phyloP scores from a whole-genome alignment of 2,329 filamentous ascomycete species.

The Anthostomella pinea region DNA sequence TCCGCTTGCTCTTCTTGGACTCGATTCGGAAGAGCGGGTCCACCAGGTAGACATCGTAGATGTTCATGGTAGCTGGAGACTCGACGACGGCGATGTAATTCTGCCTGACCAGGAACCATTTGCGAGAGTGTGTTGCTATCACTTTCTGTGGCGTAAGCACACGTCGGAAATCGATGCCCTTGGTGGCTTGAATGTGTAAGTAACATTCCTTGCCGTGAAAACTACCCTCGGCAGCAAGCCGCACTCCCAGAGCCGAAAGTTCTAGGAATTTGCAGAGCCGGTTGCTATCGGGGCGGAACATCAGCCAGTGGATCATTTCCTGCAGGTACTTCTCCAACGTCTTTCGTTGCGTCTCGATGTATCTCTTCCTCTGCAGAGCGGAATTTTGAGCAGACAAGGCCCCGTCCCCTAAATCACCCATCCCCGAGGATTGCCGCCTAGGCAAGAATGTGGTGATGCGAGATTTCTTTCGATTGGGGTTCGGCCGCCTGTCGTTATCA shows the following conservation, averaged over 20 bases:
- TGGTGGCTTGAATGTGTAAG: slow-evolving; percentile 85
- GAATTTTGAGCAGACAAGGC: slow-evolving; percentile 44
- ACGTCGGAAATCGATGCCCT: slow-evolving; percentile 81
- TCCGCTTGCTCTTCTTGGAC: slow-evolving; percentile 62
- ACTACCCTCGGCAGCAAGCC: slow-evolving; percentile 89
- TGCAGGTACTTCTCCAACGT: slow-evolving; percentile 88
- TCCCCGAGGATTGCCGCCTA: slow-evolving; percentile 50
- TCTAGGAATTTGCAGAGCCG: slow-evolving; percentile 94
- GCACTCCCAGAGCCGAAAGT: slow-evolving; percentile 87
- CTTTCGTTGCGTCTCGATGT: slow-evolving; percentile 78
- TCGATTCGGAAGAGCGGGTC: slow-evolving; percentile 84
- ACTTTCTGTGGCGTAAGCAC: slow-evolving; percentile 76
- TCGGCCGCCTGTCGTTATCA: slow-evolving; percentile 57
- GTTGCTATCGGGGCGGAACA: slow-evolving; percentile 95
- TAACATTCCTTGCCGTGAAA: slow-evolving; percentile 98
- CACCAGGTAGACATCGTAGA: slow-evolving; percentile 97
- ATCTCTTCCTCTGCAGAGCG: slow-evolving; percentile 56
- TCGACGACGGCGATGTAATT: slow-evolving; percentile 99
- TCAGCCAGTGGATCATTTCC: slow-evolving; percentile 92
- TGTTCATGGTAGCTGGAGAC: slow-evolving; percentile 96
- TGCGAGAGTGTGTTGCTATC: slow-evolving; percentile 79
- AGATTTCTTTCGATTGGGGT: slow-evolving; percentile 45
- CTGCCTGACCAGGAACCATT: slow-evolving; percentile 97
- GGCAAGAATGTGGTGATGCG: slow-evolving; percentile 52
- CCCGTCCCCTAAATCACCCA: slow-evolving; percentile 45